These are phyloP conservation scores for Clitocybe nebularis DNA, from an alignment of 1,284 basidiomycete genomes.

Conservation along the genomic window DNA sequence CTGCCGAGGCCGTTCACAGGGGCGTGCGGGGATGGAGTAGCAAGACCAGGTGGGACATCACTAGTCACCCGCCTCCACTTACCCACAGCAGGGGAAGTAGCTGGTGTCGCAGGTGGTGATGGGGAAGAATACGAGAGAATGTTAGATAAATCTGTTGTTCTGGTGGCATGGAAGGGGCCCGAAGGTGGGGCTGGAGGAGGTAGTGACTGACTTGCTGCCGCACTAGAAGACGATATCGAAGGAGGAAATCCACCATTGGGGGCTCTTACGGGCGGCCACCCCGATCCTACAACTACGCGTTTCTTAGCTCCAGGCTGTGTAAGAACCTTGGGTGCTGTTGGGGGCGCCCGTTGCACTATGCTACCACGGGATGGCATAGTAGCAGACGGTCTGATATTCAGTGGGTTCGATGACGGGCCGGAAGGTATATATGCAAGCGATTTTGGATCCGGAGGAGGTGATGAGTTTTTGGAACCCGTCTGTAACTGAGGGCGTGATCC, in stretches of 20 bases:
- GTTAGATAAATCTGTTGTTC: constrained; percentile 8
- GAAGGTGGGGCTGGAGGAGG: constrained; percentile 29
- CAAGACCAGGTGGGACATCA: constrained; percentile 11
- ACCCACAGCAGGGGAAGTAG: constrained; percentile 7
- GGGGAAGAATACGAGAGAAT: constrained; percentile 26
- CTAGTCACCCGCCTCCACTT: constrained; percentile 27
- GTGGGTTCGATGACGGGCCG: constrained; percentile 43
- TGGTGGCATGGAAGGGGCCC: background rate
- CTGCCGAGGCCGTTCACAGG: too few relatives aligned
- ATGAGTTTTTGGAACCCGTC: constrained; percentile 4
- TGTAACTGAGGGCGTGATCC: constrained; percentile 6
- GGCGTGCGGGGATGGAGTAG: too few relatives aligned
- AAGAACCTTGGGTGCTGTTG: constrained; percentile 12
- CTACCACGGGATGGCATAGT: constrained; percentile 1
- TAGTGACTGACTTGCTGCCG: constrained; percentile 19
- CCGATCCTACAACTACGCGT: constrained; percentile 29
- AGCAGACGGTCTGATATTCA: constrained; percentile 45
- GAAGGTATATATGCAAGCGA: constrained; percentile 32
- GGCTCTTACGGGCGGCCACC: constrained; percentile 23
- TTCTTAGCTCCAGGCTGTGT: constrained; percentile 19
- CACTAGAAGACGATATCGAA: constrained; percentile 9
- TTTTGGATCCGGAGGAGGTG: constrained; percentile 35
- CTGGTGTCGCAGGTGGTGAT: constrained; percentile 25
- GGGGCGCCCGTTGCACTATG: constrained; percentile 1
- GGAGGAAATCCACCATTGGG: constrained; percentile 7